Percentiles rank a stretch among this genome's conserved stretches.
phyloP scores from a whole-genome alignment of 306 rosid species.

The Abrus precatorius region DNA sequence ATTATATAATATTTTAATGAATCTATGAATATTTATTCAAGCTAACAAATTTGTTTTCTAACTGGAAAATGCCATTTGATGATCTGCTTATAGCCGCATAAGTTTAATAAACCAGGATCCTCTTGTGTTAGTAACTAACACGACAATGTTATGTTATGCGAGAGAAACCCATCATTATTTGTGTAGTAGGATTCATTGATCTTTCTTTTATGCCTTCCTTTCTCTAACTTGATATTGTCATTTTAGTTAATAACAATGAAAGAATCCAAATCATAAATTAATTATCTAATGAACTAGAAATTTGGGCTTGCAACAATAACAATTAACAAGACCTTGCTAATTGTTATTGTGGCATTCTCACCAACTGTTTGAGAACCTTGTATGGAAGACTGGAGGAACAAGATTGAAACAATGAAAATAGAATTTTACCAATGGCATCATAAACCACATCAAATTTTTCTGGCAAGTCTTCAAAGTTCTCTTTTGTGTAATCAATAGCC shows the following conservation, averaged over 20 bases:
- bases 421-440: conserved; percentile 84
- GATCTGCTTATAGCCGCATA: neutral
- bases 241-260: no score
- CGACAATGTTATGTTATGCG: no score
- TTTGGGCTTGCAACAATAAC: conserved; percentile 9
- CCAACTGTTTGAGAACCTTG: conserved; percentile 34
- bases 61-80: neutral
- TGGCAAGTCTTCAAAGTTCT: conserved; percentile 81
- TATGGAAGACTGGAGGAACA: neutral
- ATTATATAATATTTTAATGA: neutral
- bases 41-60: neutral
- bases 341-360: neutral
- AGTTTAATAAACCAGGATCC: neutral
- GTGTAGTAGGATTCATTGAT: no score
- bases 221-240: no score
- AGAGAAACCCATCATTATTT: no score
- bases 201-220: no score
- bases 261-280: neutral
- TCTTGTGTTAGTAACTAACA: no score
- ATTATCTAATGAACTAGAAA: conserved; percentile 4
- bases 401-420: neutral
- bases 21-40: neutral
- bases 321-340: neutral
- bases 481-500: conserved; percentile 90
- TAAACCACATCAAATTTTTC: conserved; percentile 91